Evolutionary conservation across 192 early-diverging fungal species (phyloP).

Genomic region (Backusella tuberculispora): DNA sequence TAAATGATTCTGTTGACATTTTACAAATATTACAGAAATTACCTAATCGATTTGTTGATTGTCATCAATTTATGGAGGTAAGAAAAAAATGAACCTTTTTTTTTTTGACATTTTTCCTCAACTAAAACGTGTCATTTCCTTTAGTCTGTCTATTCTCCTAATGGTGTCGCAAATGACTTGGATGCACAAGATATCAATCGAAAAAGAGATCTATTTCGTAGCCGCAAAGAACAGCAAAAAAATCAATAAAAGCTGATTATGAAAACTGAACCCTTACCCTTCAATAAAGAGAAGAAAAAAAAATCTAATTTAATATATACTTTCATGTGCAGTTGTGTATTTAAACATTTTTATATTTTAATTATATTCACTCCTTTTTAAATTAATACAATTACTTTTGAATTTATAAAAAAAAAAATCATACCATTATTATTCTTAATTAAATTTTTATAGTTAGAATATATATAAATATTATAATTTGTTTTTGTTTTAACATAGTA

Average conservation of each 20-base stretch:
- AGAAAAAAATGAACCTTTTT: background rate
- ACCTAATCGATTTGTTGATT: constrained; percentile 59
- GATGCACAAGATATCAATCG: constrained; percentile 6
- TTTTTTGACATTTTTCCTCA: background rate
- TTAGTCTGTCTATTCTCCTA: constrained; percentile 13
- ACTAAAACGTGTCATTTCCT: background rate
- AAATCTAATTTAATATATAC: background rate
- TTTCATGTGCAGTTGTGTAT: constrained; percentile 5
- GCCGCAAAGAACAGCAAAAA: background rate
- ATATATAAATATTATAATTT: background rate
- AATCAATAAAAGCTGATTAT: background rate
- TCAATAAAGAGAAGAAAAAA: background rate
- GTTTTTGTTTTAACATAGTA: background rate
- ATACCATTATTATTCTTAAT: background rate
- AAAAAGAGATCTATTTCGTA: constrained; percentile 14
- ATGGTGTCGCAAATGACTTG: constrained; percentile 21
- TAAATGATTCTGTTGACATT: constrained; percentile 57
- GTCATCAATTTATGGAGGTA: constrained; percentile 60
- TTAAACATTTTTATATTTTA: constrained; percentile 10
- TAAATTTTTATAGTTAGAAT: background rate
- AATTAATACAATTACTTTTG: too few species aligned
- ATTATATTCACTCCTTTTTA: constrained; percentile 2
- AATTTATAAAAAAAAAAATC: background rate
- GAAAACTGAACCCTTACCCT: background rate
- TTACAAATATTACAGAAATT: constrained; percentile 61